Evolutionary conservation across 352 stramenopile species (phyloP).

Genomic region (Phytophthora cryptogea): DNA sequence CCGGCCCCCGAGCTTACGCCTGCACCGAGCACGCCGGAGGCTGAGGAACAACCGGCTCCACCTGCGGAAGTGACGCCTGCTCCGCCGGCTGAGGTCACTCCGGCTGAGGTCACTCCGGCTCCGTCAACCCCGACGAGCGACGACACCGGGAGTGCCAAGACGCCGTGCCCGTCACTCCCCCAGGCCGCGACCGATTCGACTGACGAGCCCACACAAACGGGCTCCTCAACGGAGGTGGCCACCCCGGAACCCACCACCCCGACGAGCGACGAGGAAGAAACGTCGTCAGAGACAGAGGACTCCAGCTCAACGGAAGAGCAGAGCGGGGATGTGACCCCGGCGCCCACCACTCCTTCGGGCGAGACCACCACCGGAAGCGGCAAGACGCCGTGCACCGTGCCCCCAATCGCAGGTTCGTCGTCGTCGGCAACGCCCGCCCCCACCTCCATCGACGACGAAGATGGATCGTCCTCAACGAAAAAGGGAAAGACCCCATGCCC

Average conservation of each 20-base stretch:
- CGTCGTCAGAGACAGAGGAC: conserved; percentile 12
- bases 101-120: conserved; percentile 2
- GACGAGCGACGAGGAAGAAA: conserved; percentile 1
- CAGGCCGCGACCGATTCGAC: conserved; percentile 11
- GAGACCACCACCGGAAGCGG: conserved; percentile 5
- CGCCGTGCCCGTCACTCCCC: conserved; percentile 18
- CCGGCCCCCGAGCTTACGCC: conserved; percentile 6
- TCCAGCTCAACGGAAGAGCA: conserved; percentile 10
- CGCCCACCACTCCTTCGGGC: conserved; percentile 16
- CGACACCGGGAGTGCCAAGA: conserved; percentile 14
- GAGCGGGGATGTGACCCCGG: conserved; percentile 19
- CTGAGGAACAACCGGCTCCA: no score
- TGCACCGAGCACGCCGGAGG: neutral
- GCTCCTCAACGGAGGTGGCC: conserved; percentile 8
- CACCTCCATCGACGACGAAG: conserved; percentile 28
- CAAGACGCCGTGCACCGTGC: conserved; percentile 24
- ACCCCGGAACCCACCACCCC: conserved; percentile 8
- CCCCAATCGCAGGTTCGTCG: conserved; percentile 26
- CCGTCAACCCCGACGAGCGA: conserved; percentile 9
- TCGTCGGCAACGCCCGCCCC: conserved; percentile 35
- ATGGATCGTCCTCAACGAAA: conserved; percentile 18
- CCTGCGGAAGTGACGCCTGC: conserved; percentile 15
- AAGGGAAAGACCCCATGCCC: conserved; percentile 33
- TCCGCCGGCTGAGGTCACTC: neutral
- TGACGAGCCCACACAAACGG: conserved; percentile 15